Base-by-base conservation (phyloP, 2,329 filamentous ascomycete genomes). In the Trematosphaeria pertusa region DNA sequence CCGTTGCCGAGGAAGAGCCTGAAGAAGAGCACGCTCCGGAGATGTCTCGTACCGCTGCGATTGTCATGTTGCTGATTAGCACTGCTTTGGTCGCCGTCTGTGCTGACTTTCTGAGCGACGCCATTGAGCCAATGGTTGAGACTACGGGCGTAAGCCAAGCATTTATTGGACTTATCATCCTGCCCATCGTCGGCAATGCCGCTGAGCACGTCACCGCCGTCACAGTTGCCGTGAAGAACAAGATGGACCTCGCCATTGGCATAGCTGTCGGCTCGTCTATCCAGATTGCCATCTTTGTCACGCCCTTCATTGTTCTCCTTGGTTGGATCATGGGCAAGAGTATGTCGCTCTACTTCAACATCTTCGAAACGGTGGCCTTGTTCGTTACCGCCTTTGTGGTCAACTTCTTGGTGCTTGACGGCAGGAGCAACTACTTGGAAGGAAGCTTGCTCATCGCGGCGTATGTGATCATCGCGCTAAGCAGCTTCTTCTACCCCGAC, bases 391-490 rank as follows among this genome's bases (percentile, higher is more conserved):
- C 90, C 0, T 83, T 96, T 32, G 80, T 96, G 24, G 88, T 92
- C 47, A 96, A 95, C 67, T 96, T 95, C 67, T 74, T 96, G 33
- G 90, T 95, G 37, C 80, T 87, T 15, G 90, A 95, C 60, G 91
- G 90, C 21, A 84, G 90, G 68, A 91, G 87, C 52, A 90, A 93
- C 60, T 94, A 89, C 76, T 79, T 93, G 0, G 89, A 94, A 70
- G 89, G 89, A 2, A 84, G 85, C 50, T 73, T 93, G 47, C 72
- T 94, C 24, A 87, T 91, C 41, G 88, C 87, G 30, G 80, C 90
- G 3, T 94, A 94, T 63, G 76, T 87, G 31, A 94, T 94, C 43
- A 92, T 94, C 63, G 88, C 87, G 17, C 59, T 80, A 35, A 70
- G 71, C 10, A 75, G 75, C 34, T 80, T 78, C 70, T 80, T 77